Percentiles rank a stretch among this genome's conserved stretches.
Evolutionary conservation across 257 asterid genomes (phyloP).

Genomic region (Voacanga thouarsii): DNA sequence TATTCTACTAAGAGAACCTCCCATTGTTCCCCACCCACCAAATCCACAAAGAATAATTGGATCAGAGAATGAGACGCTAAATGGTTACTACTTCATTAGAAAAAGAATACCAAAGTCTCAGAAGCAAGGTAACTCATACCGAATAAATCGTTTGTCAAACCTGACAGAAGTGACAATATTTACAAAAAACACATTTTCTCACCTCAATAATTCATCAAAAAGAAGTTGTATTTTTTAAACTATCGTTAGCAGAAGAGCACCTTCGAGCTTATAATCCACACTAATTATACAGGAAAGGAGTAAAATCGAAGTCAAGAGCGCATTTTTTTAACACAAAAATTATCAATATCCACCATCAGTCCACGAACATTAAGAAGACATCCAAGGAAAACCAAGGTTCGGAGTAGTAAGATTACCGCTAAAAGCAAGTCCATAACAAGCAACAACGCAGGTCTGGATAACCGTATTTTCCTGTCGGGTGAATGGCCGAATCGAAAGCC

Average conservation of each 20-base stretch:
- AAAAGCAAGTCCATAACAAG: constrained; percentile 93
- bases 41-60: background rate
- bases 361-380: background rate
- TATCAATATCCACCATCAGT: background rate
- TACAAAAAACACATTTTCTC: background rate
- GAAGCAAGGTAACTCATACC: background rate
- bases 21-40: background rate
- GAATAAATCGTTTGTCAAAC: background rate
- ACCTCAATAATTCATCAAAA: background rate
- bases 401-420: constrained; percentile 44
- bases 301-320: background rate
- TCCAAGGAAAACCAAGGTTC: background rate
- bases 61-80: background rate
- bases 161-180: background rate
- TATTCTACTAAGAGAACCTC: background rate
- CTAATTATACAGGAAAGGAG: background rate
- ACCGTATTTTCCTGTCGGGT: constrained; percentile 93
- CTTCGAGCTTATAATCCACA: background rate
- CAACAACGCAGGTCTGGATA: constrained; percentile 94
- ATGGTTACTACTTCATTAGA: background rate
- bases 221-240: too few relatives aligned
- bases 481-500: constrained; percentile 53
- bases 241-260: background rate
- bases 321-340: too few relatives aligned
- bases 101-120: background rate